phyloP scores from a whole-genome alignment of 2,329 filamentous ascomycete genomes.

The Fusarium drepaniforme region DNA sequence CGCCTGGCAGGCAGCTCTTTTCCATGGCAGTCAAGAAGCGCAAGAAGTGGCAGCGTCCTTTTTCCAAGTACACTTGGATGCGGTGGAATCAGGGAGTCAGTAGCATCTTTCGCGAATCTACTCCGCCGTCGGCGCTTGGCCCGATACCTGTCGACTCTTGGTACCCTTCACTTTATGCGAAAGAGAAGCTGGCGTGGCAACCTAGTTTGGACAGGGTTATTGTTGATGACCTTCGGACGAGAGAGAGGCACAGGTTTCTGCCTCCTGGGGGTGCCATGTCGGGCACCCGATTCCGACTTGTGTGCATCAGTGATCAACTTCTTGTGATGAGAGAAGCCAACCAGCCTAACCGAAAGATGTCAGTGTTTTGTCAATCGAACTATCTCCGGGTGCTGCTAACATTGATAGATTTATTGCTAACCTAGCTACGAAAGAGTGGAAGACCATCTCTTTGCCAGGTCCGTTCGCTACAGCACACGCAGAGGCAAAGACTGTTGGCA shows the following conservation, averaged over 20 bases:
- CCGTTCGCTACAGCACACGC: slow-evolving; percentile 26
- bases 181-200: slow-evolving; percentile 46
- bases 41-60: slow-evolving; percentile 23
- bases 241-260: slow-evolving; percentile 34
- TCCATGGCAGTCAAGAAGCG: slow-evolving; percentile 17
- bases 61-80: slow-evolving; percentile 9
- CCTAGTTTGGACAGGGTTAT: slow-evolving; percentile 31
- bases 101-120: slow-evolving; percentile 5
- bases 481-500: slow-evolving; percentile 31
- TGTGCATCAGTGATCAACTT: slow-evolving; percentile 36
- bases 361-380: neutral
- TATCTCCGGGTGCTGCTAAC: neutral
- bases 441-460: slow-evolving; percentile 34
- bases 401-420: slow-evolving; percentile 37
- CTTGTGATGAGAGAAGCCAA: slow-evolving; percentile 24
- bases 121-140: neutral
- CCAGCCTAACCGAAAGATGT: neutral
- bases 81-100: slow-evolving; percentile 30
- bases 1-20: slow-evolving; percentile 21
- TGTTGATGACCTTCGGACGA: slow-evolving; percentile 40
- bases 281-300: slow-evolving; percentile 27
- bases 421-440: slow-evolving; percentile 30
- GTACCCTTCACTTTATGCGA: slow-evolving; percentile 36
- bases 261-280: slow-evolving; percentile 30
- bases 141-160: neutral